phyloP scores from a whole-genome alignment of 2,329 filamentous ascomycete species.

The Aspergillus melleus region DNA sequence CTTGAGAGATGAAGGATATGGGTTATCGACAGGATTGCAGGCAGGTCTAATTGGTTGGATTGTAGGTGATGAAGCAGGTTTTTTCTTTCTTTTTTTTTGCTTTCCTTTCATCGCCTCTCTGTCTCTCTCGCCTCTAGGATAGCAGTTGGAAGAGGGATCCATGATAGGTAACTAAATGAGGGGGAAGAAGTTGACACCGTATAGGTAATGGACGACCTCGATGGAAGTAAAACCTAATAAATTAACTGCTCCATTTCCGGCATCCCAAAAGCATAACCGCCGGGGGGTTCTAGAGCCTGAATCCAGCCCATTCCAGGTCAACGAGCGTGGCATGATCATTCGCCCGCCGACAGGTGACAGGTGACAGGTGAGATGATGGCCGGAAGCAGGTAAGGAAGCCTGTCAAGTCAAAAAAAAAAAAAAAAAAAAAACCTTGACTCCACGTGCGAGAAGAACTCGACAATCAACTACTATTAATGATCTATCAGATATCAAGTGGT shows the following conservation, averaged over 20 bases:
- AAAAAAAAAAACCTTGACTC: background rate
- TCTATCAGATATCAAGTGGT: background rate
- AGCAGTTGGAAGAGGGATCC: no score
- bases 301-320: background rate
- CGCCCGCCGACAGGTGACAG: background rate
- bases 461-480: no score
- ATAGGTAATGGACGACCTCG: no score
- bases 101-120: no score
- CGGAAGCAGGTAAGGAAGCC: background rate
- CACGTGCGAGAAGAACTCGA: background rate
- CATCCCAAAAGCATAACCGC: background rate
- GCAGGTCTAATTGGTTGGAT: background rate
- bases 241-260: background rate
- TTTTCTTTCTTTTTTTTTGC: no score
- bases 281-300: background rate
- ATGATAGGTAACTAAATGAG: no score
- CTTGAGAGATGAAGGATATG: background rate
- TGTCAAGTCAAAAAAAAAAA: no score
- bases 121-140: no score
- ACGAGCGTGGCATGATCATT: background rate
- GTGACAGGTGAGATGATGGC: background rate
- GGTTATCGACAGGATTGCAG: background rate
- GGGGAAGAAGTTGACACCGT: no score
- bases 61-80: background rate
- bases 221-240: background rate